These are phyloP conservation scores for Daedaleopsis sinensis DNA, from an alignment of 768 basidiomycete species.

Conservation along the genomic window DNA sequence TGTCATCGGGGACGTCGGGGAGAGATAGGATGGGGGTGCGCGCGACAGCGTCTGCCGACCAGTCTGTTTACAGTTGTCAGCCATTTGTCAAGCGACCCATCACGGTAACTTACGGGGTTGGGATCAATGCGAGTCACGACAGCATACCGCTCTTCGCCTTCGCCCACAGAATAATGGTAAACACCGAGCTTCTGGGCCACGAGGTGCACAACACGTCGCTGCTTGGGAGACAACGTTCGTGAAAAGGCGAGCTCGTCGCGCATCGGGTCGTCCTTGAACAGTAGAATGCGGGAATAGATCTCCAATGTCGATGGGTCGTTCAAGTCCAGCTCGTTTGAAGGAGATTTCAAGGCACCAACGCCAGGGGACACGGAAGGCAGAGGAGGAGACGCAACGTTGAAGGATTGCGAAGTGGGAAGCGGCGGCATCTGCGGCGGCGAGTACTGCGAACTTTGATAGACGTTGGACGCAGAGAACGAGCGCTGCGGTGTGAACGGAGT, in stretches of 20 bases:
- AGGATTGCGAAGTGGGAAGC: slow-evolving; percentile 44
- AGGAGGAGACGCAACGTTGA: slow-evolving; percentile 51
- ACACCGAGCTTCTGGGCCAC: slow-evolving; percentile 97
- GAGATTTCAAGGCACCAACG: slow-evolving; percentile 53
- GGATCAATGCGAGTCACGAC: slow-evolving; percentile 93
- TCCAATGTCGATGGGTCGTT: slow-evolving; percentile 96
- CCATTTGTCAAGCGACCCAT: slow-evolving; percentile 4
- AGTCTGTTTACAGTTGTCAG: slow-evolving; percentile 33
- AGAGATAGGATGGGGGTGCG: slow-evolving; percentile 79
- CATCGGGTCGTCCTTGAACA: slow-evolving; percentile 98
- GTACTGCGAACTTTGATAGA: slow-evolving; percentile 63
- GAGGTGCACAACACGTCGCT: slow-evolving; percentile 91
- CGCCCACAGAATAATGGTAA: slow-evolving; percentile 91
- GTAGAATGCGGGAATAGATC: slow-evolving; percentile 93
- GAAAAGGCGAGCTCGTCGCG: slow-evolving; percentile 97
- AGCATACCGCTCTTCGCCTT: slow-evolving; percentile 90
- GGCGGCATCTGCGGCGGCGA: slow-evolving; percentile 58
- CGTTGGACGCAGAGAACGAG: slow-evolving; percentile 68
- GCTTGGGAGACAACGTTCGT: slow-evolving; percentile 79
- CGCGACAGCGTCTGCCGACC: slow-evolving; percentile 75
- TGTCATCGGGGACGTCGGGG: slow-evolving; percentile 51
- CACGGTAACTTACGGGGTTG: slow-evolving; percentile 59
- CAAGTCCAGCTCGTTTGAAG: slow-evolving; percentile 81
- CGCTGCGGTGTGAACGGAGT: slow-evolving; percentile 71
- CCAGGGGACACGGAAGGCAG: slow-evolving; percentile 62